Evolutionary conservation across 2,329 filamentous ascomycete species (phyloP).

Genomic region (Mycocentrospora acerina): DNA sequence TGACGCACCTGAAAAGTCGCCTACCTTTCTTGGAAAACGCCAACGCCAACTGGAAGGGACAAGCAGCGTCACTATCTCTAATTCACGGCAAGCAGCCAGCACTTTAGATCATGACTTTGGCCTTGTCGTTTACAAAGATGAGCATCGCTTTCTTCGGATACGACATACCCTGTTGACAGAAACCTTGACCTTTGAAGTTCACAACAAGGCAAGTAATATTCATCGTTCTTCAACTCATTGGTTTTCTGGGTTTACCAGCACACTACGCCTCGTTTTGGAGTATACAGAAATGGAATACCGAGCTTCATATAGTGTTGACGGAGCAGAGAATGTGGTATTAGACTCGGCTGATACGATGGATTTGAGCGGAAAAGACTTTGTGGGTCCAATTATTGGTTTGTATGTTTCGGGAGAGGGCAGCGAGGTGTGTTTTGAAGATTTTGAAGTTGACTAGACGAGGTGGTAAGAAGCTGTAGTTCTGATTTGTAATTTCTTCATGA

Average conservation of each 20-base stretch:
- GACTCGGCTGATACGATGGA: constrained; percentile 7
- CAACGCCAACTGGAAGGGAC: constrained; percentile 10
- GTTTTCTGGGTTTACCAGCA: background rate
- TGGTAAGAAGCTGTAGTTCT: too few relatives aligned
- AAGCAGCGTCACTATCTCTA: constrained; percentile 6
- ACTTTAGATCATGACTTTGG: constrained; percentile 2
- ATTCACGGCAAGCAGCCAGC: background rate
- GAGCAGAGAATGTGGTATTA: background rate
- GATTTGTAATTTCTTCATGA: too few relatives aligned
- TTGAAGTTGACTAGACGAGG: background rate
- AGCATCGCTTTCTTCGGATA: constrained; percentile 17
- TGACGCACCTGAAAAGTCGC: constrained; percentile 6
- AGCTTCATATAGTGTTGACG: constrained; percentile 2
- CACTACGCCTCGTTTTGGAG: background rate
- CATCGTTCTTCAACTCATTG: background rate
- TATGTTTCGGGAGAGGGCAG: constrained; percentile 2
- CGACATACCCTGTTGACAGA: background rate
- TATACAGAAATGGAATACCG: constrained; percentile 10
- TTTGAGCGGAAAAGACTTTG: constrained; percentile 15
- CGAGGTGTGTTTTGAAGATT: background rate
- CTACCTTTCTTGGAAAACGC: constrained; percentile 14
- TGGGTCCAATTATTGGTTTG: constrained; percentile 15
- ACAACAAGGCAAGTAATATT: constrained; percentile 12
- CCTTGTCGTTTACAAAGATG: constrained; percentile 18
- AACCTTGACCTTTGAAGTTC: constrained; percentile 3